These are phyloP conservation scores for Phytopythium aichiense DNA, from an alignment of 352 stramenopile genomes.

Conservation along the genomic window DNA sequence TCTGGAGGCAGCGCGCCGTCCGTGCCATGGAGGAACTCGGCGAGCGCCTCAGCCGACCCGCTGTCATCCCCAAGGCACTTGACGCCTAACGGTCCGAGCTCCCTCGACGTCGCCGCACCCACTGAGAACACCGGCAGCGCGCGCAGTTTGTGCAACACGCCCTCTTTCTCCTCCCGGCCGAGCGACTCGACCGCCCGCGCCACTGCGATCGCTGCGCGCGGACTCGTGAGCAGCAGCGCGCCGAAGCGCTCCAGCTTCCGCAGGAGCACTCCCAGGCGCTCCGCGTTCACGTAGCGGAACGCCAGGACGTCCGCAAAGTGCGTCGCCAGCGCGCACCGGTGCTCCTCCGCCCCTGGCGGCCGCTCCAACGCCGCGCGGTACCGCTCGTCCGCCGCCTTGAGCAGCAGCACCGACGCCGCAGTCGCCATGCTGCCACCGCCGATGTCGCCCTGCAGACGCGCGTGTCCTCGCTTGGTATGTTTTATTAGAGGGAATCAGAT, in stretches of 20 bases:
- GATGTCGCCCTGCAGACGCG: not conserved
- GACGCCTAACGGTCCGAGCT: conserved; percentile 50
- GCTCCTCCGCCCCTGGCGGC: not conserved
- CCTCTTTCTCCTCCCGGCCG: conserved; percentile 6
- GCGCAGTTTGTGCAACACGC: conserved; percentile 25
- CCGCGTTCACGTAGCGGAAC: conserved; percentile 62
- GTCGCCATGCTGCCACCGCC: too few species aligned
- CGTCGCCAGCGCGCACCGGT: conserved; percentile 6
- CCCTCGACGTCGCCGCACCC: conserved; percentile 54
- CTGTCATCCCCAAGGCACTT: conserved; percentile 57
- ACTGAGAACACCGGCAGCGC: conserved; percentile 54
- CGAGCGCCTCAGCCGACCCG: conserved; percentile 62
- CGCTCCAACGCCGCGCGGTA: conserved; percentile 41
- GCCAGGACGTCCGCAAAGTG: conserved; percentile 65
- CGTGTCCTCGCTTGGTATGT: conserved; percentile 7
- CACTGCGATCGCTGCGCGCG: conserved; percentile 58
- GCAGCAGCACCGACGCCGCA: conserved; percentile 32
- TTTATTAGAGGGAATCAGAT: not conserved
- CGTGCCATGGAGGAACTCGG: conserved; percentile 37
- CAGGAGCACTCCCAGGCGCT: conserved; percentile 31
- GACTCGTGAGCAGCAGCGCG: conserved; percentile 70
- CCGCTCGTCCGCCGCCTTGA: conserved; percentile 63
- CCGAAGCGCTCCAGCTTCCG: conserved; percentile 45
- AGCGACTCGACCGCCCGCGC: conserved; percentile 27
- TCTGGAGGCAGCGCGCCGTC: conserved; percentile 29